Base-by-base conservation (phyloP, 2,329 filamentous ascomycete genomes). In the Septoria petroselini region DNA sequence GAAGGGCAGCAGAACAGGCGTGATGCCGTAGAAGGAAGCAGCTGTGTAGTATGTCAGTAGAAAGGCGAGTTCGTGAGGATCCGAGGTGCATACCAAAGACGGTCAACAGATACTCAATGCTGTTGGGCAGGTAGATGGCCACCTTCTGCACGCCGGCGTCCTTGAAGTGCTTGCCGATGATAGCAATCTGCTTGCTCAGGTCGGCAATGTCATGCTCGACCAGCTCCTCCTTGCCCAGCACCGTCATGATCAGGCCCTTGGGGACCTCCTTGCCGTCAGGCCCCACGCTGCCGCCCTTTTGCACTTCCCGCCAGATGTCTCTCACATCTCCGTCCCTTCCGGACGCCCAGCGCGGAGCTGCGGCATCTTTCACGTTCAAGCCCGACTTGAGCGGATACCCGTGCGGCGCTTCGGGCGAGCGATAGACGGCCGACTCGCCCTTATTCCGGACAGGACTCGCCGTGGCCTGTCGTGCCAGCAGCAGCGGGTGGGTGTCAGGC, bases 91-190 rank as follows among this genome's bases (percentile, higher is more conserved):
- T 66, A 82, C 80, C 80, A 63, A 98, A 95, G 15, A 97, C 74
- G 6, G 86, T 78, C 27, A 82, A 79, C 41, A 98, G 74, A 54
- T 95, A 82, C 71, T 98, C 93, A 62, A 95, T 77, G 39, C 90
- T 95, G 75, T 98, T 96, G 35, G 91, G 89, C 49, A 97, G 78
- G 68, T 94, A 95, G 57, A 97, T 80, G 55, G 90, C 93, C 25
- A 97, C 87, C 41, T 83, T 85, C 66, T 83, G 85, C 6, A 71
- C 73, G 30, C 82, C 82, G 48, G 83, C 81, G 56, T 86, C 80
- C 61, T 86, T 80, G 50, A 87, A 75, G 59, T 91, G 82, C 62
- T 81, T 80, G 55, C 93, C 93, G 62, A 97, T 82, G 21, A 93
- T 78, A 68, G 88, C 91, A 68, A 97, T 95, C 67, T 94, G 86